Conservation (phyloP, 768 basidiomycete species). For the Calocybe cyanea region DNA sequence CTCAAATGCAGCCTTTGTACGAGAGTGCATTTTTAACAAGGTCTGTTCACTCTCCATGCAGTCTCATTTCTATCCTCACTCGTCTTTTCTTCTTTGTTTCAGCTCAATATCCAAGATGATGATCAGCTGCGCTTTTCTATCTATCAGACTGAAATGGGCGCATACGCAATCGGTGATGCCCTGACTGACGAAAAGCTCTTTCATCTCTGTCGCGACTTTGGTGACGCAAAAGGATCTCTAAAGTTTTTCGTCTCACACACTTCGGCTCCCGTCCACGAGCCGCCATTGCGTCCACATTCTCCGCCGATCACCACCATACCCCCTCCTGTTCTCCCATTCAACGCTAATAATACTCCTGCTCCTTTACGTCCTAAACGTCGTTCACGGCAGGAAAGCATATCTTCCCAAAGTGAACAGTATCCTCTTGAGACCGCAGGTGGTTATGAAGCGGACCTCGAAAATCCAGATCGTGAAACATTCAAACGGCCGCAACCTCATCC, state of each 20-base stretch:
- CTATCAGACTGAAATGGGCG: conserved; percentile 85
- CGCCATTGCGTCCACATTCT: conserved; percentile 29
- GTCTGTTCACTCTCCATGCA: conserved; percentile 33
- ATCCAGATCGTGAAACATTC: conserved; percentile 46
- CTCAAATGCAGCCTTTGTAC: conserved; percentile 61
- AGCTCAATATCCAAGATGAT: conserved; percentile 83
- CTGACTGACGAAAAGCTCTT: conserved; percentile 69
- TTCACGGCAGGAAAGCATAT: conserved; percentile 64
- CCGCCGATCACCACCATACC: conserved; percentile 29
- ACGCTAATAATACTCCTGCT: conserved; percentile 22
- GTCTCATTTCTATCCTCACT: conserved; percentile 7
- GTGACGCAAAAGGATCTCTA: conserved; percentile 76
- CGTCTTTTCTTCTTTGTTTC: conserved; percentile 7
- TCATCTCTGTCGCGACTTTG: conserved; percentile 64
- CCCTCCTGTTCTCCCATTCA: conserved; percentile 34
- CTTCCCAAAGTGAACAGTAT: conserved; percentile 61
- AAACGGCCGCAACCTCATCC: conserved; percentile 34
- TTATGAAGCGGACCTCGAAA: conserved; percentile 73
- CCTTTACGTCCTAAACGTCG: conserved; percentile 52
- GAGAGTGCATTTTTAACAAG: conserved; percentile 79
- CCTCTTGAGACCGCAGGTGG: conserved; percentile 50
- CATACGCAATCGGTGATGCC: conserved; percentile 69
- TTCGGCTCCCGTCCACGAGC: conserved; percentile 58
- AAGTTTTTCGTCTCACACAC: conserved; percentile 79
- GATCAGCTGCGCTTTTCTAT: conserved; percentile 69